phyloP scores from a whole-genome alignment of 352 stramenopile genomes.

The Phytophthora rubi region DNA sequence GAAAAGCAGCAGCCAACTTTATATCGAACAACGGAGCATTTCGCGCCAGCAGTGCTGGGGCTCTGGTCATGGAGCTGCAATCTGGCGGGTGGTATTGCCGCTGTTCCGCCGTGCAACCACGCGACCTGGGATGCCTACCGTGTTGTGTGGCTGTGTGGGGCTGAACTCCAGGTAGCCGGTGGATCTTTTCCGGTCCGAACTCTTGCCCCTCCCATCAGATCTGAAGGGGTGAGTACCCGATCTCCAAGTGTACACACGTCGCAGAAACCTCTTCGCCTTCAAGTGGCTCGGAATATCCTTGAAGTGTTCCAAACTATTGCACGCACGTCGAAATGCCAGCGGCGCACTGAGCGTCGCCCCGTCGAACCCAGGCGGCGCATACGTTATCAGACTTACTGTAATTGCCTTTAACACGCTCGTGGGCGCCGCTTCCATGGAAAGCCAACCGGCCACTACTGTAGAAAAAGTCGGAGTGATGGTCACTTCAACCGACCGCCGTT shows the following conservation, averaged over 20 bases:
- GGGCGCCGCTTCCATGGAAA: conserved; percentile 30
- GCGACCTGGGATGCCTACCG: neutral
- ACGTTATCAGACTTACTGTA: too few species aligned
- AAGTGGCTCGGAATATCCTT: too few species aligned
- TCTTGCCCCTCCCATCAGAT: neutral
- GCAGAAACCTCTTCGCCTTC: conserved; percentile 8
- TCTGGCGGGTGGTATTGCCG: neutral
- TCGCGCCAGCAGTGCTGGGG: conserved; percentile 5
- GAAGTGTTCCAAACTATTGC: conserved; percentile 28
- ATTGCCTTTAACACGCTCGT: too few species aligned
- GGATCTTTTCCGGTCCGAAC: conserved; percentile 33
- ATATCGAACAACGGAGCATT: conserved; percentile 38
- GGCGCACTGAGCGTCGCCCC: conserved; percentile 19
- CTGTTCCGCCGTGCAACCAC: conserved; percentile 5
- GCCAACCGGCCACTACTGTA: conserved; percentile 27
- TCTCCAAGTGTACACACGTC: conserved; percentile 32
- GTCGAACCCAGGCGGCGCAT: conserved; percentile 7
- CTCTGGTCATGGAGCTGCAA: neutral
- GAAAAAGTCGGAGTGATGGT: conserved; percentile 33
- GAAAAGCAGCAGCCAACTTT: conserved; percentile 32
- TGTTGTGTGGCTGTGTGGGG: neutral
- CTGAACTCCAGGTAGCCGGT: conserved; percentile 34
- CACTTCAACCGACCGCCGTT: conserved; percentile 33
- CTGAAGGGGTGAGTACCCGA: neutral
- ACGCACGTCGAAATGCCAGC: conserved; percentile 38